phyloP scores from a whole-genome alignment of 2,329 filamentous ascomycete genomes.

The Monilinia laxa region DNA sequence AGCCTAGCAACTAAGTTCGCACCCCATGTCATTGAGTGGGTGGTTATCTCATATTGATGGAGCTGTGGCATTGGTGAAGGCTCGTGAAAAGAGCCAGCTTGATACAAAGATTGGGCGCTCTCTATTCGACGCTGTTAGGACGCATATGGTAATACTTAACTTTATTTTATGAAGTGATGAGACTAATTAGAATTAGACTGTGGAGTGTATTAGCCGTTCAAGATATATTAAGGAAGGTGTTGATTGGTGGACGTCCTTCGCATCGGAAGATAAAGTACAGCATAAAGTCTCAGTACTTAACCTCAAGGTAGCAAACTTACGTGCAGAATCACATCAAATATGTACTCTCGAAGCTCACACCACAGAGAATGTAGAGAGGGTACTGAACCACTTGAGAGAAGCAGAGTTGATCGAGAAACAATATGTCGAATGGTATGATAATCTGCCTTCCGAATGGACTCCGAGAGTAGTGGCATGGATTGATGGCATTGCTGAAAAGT shows the following conservation, averaged over 20 bases:
- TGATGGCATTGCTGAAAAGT: conserved; percentile 34
- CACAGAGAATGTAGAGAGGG: conserved; percentile 49
- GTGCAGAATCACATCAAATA: conserved; percentile 52
- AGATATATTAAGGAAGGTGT: conserved; percentile 52
- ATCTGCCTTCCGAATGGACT: conserved; percentile 51
- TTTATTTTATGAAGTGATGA: background rate
- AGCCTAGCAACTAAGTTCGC: conserved; percentile 49
- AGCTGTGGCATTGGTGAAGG: conserved; percentile 57
- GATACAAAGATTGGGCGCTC: conserved; percentile 52
- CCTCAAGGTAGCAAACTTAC: conserved; percentile 53
- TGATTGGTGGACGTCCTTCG: conserved; percentile 58
- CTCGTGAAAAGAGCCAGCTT: conserved; percentile 53
- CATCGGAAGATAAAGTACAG: conserved; percentile 49
- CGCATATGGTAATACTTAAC: conserved; percentile 51
- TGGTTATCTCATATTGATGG: conserved; percentile 62
- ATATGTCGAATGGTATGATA: conserved; percentile 50
- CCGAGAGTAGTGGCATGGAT: conserved; percentile 55
- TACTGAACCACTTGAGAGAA: conserved; percentile 51
- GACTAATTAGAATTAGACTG: conserved; percentile 55
- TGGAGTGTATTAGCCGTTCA: conserved; percentile 54
- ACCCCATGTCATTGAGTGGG: conserved; percentile 52
- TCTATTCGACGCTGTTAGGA: conserved; percentile 59
- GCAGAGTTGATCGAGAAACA: conserved; percentile 53
- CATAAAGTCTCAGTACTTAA: conserved; percentile 48
- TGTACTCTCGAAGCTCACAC: conserved; percentile 49